Base-by-base conservation (phyloP, 768 basidiomycete genomes). In the Suillus subaureus region DNA sequence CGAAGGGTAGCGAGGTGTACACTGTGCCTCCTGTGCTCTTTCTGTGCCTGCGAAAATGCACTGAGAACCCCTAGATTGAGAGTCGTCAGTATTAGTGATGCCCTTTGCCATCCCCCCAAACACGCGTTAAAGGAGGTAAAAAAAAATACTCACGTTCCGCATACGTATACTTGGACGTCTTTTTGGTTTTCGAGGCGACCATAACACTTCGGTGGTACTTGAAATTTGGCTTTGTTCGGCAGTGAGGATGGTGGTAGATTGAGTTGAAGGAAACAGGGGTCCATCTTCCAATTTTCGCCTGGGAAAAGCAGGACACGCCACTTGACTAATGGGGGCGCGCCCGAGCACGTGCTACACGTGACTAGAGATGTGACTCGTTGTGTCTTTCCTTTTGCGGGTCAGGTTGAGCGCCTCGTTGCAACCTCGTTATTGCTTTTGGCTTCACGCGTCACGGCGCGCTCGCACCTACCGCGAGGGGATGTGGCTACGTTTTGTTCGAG, bases 1-100 rank as follows among this genome's bases (percentile, higher is more conserved):
- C 82, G 74, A 18, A 86, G 69, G 5, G 82, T 81, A 26, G 83
- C 82, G 16, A 81, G 66, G 69, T 85, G 83, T 8, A 86, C 70
- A 18, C 78, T 74, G 68, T 81, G 79, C 58, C 78, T 82, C 70
- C 76, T 81, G 64, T 83, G 82, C 26, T 82, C 81, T 64, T 77
- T 78, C 67, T 84, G 83, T 39, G 81, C 65, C 16, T 80, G 79
- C 16, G 79, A 77, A 56, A 83, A 78, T 21, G 85, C 84, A 26
- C 79, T 74, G 18, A 85, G 75, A 28, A 86, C 83, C 61, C 84
- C 84, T 85, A 63, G 16, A 65, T 21, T 35, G 64, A 65, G 47
- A 51, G 23, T 42, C 40, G 26, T 66, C 31, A 63, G 43, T 33
- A 39, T 62, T 31, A 54, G 42, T 33, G 54, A 61, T 43, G 39